Percentiles rank a stretch among this genome's conserved stretches.
phyloP scores from a whole-genome alignment of 495 filamentous ascomycete genomes.

The Penicillium simplicissimum region DNA sequence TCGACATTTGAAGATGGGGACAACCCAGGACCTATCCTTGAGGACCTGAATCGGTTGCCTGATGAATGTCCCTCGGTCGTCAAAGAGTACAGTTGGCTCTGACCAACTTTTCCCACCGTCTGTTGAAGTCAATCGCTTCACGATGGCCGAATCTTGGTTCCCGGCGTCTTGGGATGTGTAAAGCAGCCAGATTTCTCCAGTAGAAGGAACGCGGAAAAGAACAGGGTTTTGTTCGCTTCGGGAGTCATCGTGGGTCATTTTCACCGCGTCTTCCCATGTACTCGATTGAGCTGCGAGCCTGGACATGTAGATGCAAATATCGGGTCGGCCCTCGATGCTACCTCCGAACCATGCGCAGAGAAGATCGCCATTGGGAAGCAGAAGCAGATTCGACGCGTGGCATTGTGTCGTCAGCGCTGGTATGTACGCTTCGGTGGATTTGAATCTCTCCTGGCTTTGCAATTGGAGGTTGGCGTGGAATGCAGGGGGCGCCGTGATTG shows the following conservation, averaged over 20 bases:
- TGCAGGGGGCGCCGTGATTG: conserved; percentile 4
- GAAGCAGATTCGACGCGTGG: conserved; percentile 29
- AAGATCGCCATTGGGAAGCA: conserved; percentile 26
- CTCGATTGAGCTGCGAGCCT: conserved; percentile 13
- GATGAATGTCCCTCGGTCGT: conserved; percentile 26
- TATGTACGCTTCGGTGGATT: conserved; percentile 22
- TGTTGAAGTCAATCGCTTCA: conserved; percentile 20
- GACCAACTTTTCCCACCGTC: conserved; percentile 22
- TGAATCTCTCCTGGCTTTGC: not conserved
- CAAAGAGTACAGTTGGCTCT: conserved; percentile 21
- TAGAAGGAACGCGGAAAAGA: conserved; percentile 22
- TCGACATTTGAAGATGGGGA: conserved; percentile 30
- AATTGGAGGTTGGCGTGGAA: conserved; percentile 10
- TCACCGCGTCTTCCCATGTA: conserved; percentile 16
- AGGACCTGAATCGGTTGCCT: conserved; percentile 24
- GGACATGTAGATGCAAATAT: conserved; percentile 31
- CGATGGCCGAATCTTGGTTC: conserved; percentile 29
- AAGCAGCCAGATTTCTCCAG: conserved; percentile 23
- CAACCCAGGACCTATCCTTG: conserved; percentile 16
- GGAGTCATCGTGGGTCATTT: conserved; percentile 27
- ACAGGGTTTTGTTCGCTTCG: conserved; percentile 32
- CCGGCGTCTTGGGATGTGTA: conserved; percentile 29
- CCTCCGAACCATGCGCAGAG: conserved; percentile 32
- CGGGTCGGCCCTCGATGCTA: conserved; percentile 30
- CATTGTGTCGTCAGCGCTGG: conserved; percentile 29